Percentiles rank a stretch among this genome's conserved stretches.
phyloP scores from a whole-genome alignment of 2,329 filamentous ascomycete species.

The Clarireedia paspali region DNA sequence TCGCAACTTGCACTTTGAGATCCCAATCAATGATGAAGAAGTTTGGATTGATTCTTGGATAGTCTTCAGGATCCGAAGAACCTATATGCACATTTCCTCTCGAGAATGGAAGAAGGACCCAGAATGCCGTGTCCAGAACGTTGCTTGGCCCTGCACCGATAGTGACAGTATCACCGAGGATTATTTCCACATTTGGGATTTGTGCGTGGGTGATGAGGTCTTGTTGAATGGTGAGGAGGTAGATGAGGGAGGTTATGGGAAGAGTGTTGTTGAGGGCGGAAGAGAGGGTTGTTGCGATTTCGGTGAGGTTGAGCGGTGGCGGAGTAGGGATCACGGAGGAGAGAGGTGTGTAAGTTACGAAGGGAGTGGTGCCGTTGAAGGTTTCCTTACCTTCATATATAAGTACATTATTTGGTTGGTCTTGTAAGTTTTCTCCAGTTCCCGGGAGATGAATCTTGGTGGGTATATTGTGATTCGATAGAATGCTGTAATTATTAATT shows the following conservation, averaged over 20 bases:
- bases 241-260: conserved; percentile 29
- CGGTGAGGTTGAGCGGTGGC: background rate
- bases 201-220: conserved; percentile 37
- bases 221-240: conserved; percentile 39
- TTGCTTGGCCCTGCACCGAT: conserved; percentile 15
- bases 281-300: conserved; percentile 9
- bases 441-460: conserved; percentile 14
- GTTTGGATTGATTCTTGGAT: conserved; percentile 35
- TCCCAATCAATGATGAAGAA: conserved; percentile 38
- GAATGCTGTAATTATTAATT: conserved; percentile 5
- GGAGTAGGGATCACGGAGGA: conserved; percentile 15
- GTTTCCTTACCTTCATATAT: conserved; percentile 17
- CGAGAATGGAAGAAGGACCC: conserved; percentile 35
- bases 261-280: conserved; percentile 23
- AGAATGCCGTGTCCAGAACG: conserved; percentile 32
- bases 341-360: conserved; percentile 10
- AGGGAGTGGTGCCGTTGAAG: conserved; percentile 15
- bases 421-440: conserved; percentile 24
- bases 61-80: conserved; percentile 29
- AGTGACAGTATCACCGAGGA: conserved; percentile 27
- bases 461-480: conserved; percentile 10
- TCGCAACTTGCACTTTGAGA: conserved; percentile 24
- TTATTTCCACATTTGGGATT: conserved; percentile 40
- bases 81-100: conserved; percentile 36
- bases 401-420: conserved; percentile 18